These are phyloP conservation scores for Saksenaea vasiformis DNA, from an alignment of 371 early-diverging fungal genomes.

Conservation along the genomic window DNA sequence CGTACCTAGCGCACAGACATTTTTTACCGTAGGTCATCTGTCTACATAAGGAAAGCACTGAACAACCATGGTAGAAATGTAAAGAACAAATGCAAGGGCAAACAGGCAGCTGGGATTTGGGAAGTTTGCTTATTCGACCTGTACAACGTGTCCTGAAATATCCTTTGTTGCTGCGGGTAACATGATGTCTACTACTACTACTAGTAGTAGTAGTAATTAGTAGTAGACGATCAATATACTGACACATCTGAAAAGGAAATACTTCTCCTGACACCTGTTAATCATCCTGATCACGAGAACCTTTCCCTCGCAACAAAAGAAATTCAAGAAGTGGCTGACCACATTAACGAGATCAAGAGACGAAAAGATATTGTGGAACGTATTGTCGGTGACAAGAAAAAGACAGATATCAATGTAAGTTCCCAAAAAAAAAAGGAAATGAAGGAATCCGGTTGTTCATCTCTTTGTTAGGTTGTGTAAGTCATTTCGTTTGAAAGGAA, in stretches of 20 bases:
- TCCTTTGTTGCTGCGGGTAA: conserved; percentile 71
- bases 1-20: conserved; percentile 48
- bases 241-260: conserved; percentile 54
- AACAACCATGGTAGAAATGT: conserved; percentile 31
- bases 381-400: conserved; percentile 72
- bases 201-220: too few relatives aligned
- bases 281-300: conserved; percentile 57
- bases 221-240: not conserved
- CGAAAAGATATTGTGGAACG: conserved; percentile 83
- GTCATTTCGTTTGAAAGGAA: conserved; percentile 7
- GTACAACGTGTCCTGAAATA: conserved; percentile 88
- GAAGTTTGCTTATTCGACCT: conserved; percentile 80
- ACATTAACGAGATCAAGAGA: conserved; percentile 82
- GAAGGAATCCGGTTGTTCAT: not conserved
- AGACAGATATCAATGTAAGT: conserved; percentile 63
- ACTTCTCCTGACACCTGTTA: conserved; percentile 55
- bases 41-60: not conserved
- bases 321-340: conserved; percentile 73
- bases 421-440: too few relatives aligned
- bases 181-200: not conserved
- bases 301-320: conserved; percentile 47
- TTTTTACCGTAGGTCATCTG: conserved; percentile 48
- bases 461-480: conserved; percentile 41
- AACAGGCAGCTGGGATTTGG: conserved; percentile 82
- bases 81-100: conserved; percentile 57